Conservation (phyloP, 148 eudicot species). For the Silene conica region DNA sequence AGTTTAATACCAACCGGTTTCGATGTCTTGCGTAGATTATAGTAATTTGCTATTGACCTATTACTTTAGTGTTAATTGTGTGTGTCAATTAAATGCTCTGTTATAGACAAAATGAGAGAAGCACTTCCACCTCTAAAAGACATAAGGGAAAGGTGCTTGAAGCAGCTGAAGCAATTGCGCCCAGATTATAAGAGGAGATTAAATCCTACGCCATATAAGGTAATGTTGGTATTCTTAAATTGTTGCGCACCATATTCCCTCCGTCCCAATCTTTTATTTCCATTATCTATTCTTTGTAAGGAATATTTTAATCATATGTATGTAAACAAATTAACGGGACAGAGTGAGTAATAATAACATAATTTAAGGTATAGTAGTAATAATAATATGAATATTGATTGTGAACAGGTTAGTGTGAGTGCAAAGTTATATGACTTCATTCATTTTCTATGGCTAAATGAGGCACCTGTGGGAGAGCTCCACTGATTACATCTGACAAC, state of each 20-base stretch:
- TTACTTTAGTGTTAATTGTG: too few relatives aligned
- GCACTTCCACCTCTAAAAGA: slow-evolving; percentile 54
- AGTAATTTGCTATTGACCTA: too few relatives aligned
- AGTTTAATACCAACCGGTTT: too few relatives aligned
- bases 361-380: background rate
- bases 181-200: slow-evolving; percentile 92
- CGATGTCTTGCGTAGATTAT: too few relatives aligned
- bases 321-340: too few relatives aligned
- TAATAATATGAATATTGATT: background rate
- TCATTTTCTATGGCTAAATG: slow-evolving; percentile 80
- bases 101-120: slow-evolving; percentile 63
- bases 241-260: background rate
- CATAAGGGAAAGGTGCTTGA: slow-evolving; percentile 58
- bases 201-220: slow-evolving; percentile 98
- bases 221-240: slow-evolving; percentile 11
- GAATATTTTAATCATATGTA: too few relatives aligned
- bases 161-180: slow-evolving; percentile 84
- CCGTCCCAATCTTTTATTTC: too few relatives aligned
- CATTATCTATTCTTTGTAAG: too few relatives aligned
- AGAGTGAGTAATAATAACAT: too few relatives aligned
- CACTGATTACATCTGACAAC: slow-evolving; percentile 29
- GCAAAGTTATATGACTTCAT: slow-evolving; percentile 64
- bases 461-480: slow-evolving; percentile 84
- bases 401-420: slow-evolving; percentile 67
- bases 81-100: too few relatives aligned